These are phyloP conservation scores for Thermothielavioides terrestris DNA, from an alignment of 495 filamentous ascomycete genomes.

Conservation along the genomic window DNA sequence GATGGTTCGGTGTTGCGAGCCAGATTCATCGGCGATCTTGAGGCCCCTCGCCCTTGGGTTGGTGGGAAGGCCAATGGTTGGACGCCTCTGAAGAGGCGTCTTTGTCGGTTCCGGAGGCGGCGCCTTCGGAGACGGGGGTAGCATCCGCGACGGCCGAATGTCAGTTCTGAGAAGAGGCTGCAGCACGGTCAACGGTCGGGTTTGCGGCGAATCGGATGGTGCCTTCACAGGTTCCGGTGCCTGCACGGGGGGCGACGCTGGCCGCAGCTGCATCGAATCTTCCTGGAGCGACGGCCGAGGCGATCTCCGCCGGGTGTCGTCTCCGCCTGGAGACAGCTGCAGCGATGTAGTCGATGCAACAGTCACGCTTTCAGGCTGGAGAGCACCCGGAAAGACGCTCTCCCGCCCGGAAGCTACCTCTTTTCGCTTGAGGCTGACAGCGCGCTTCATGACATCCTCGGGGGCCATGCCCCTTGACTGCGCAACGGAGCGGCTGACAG, in stretches of 20 bases:
- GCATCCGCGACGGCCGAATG: slow-evolving; percentile 28
- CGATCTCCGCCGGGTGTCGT: slow-evolving; percentile 35
- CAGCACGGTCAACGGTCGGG: not conserved
- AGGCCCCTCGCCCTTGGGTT: slow-evolving; percentile 41
- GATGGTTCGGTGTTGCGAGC: slow-evolving; percentile 35
- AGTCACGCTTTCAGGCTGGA: slow-evolving; percentile 9
- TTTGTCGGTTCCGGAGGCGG: slow-evolving; percentile 27
- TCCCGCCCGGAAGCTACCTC: slow-evolving; percentile 27
- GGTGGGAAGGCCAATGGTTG: slow-evolving; percentile 41
- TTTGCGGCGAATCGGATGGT: not conserved
- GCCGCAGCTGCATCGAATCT: not conserved
- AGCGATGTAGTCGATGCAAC: slow-evolving; percentile 26
- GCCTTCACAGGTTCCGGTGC: not conserved
- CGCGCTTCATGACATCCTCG: slow-evolving; percentile 27
- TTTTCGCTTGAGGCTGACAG: slow-evolving; percentile 36
- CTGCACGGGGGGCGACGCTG: not conserved
- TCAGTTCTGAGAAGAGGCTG: slow-evolving; percentile 9
- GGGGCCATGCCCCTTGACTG: slow-evolving; percentile 22
- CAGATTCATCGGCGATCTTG: slow-evolving; percentile 21
- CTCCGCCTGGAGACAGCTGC: slow-evolving; percentile 38
- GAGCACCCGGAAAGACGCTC: not conserved
- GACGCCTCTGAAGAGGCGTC: slow-evolving; percentile 37
- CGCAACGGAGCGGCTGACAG: slow-evolving; percentile 32
- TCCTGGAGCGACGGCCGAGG: slow-evolving; percentile 23
- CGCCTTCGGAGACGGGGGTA: slow-evolving; percentile 25